Evolutionary conservation across 192 early-diverging fungal species (phyloP), one percentile per base, ranked within the genome.

Genomic region (Entomortierella parvispora): DNA sequence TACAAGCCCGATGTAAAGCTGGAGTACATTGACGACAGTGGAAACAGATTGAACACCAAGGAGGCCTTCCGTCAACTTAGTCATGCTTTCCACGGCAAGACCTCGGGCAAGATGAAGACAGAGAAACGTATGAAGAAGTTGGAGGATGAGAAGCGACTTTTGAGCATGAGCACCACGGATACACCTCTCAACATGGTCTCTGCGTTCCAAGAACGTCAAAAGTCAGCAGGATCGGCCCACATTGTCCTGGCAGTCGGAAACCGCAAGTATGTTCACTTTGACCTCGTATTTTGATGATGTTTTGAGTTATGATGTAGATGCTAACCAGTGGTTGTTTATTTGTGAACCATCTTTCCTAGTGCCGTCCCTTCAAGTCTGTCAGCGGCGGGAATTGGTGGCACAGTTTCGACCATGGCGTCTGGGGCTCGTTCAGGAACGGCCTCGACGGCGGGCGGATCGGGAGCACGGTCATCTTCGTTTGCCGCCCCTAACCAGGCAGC

Each of bases 31-130:
- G 96, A 99, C 78, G 93, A 94, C 49, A 86, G 85, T 33, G 97
- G 97, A 10, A 85, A 91, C 58, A 75, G 86, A 32, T 70, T 99
- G 76, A 90, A 84, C 17, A 86, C 90, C 31, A 97, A 97, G 75
- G 96, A 99, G 70, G 97, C 97, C 0, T 99, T 93, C 81, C 87
- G 92, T 62, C 88, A 90, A 61, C 77, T 95, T 32, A 95, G 94
- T 40, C 96, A 99, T 50, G 95, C 93, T 51, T 99, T 99, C 88
- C 97, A 99, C 71, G 97, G 97, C 17, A 94, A 95, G 59, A 87
- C 88, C 8, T 92, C 92, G 37, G 97, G 97, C 34, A 97, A 97
- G 71, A 88, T 89, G 78, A 99, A 99, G 86, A 95, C 92, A 8
- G 97, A 99, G 64, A 96, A 94, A 81, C 71, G 92, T 5, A 82